phyloP scores from a whole-genome alignment of 1,284 basidiomycete genomes.

The Mycosarcoma mackinlayi region DNA sequence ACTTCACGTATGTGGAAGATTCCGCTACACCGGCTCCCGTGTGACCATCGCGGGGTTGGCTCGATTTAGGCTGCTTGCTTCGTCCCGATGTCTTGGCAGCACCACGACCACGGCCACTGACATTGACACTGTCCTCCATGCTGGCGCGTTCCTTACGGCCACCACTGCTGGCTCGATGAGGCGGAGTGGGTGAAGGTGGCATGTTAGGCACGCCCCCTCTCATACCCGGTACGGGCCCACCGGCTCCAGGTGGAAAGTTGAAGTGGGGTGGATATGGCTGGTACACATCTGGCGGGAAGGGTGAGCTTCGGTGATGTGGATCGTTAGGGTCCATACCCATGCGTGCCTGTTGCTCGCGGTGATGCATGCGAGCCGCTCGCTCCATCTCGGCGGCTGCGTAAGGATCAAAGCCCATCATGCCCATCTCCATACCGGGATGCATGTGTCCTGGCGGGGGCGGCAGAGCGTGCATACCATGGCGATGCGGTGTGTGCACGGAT shows the following conservation, averaged over 20 bases:
- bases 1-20: conserved; percentile 10
- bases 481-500: conserved; percentile 25
- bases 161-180: conserved; percentile 27
- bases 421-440: conserved; percentile 40
- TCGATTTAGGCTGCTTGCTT: conserved; percentile 30
- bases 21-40: background rate
- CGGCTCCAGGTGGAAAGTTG: conserved; percentile 22
- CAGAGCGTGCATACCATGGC: conserved; percentile 33
- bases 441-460: conserved; percentile 31
- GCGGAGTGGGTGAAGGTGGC: conserved; percentile 40
- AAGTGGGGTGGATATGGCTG: conserved; percentile 36
- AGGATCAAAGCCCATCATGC: conserved; percentile 42
- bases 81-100: conserved; percentile 20
- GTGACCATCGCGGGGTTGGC: conserved; percentile 7
- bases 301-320: conserved; percentile 39
- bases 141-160: conserved; percentile 27
- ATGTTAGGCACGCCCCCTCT: conserved; percentile 11
- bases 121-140: conserved; percentile 20
- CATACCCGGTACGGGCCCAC: conserved; percentile 15
- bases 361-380: conserved; percentile 45
- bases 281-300: conserved; percentile 47
- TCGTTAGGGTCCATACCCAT: conserved; percentile 39
- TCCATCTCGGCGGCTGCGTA: conserved; percentile 51
- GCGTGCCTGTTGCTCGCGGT: conserved; percentile 42
- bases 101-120: conserved; percentile 25